These are phyloP conservation scores for Podila epigama DNA, from an alignment of 192 early-diverging fungal species.

Conservation along the genomic window DNA sequence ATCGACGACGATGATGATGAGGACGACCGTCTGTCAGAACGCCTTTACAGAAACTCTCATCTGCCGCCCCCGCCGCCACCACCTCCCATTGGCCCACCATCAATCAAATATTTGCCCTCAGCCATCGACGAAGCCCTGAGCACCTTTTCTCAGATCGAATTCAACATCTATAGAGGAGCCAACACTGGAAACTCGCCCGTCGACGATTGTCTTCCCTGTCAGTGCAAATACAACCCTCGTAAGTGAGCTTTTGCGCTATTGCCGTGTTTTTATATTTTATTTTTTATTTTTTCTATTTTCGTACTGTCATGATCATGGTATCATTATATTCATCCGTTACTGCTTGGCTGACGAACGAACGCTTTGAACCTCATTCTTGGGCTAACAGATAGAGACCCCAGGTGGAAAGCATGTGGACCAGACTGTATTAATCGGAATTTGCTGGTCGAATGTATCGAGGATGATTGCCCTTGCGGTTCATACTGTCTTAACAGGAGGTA, in stretches of 20 bases:
- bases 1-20: constrained; percentile 28
- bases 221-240: constrained; percentile 77
- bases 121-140: constrained; percentile 61
- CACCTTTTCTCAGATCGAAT: constrained; percentile 69
- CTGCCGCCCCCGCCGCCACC: constrained; percentile 35
- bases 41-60: not conserved
- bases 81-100: constrained; percentile 40
- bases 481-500: constrained; percentile 90
- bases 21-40: not conserved
- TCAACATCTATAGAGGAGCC: constrained; percentile 74
- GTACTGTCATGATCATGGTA: not conserved
- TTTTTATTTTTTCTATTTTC: not conserved
- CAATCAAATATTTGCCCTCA: constrained; percentile 46
- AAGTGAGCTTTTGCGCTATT: constrained; percentile 27
- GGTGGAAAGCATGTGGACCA: constrained; percentile 84
- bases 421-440: constrained; percentile 94
- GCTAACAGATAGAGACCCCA: constrained; percentile 50
- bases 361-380: not conserved
- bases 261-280: not conserved
- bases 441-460: constrained; percentile 90
- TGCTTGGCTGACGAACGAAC: not conserved
- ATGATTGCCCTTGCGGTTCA: constrained; percentile 87
- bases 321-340: not conserved
- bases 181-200: constrained; percentile 73
- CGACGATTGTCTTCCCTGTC: constrained; percentile 80